Evolutionary conservation across 2,329 filamentous ascomycete species (phyloP), one percentile per base, ranked within the genome.

Genomic region (Pestalotiopsis sp.): DNA sequence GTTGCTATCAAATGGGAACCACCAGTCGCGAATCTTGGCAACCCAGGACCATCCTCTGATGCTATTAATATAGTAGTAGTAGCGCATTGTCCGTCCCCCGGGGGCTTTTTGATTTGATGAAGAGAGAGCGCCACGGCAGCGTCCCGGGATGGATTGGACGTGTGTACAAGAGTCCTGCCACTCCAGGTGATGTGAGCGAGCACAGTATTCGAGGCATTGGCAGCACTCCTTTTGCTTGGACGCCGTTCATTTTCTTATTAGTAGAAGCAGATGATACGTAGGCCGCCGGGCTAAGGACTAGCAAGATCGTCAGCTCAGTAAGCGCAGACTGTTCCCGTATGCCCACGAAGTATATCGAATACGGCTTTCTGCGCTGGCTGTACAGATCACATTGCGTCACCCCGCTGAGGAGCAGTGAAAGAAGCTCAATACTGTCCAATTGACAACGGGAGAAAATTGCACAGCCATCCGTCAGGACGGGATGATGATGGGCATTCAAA

Each of bases 1-100:
- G 57, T 59, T 17, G 45, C 57, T 23, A 12, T 59, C 27, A 36
- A 36, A 59, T 23, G 9, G 23, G 23, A 59, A 59, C 23, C 14
- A 39, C 17, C 17, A 62, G 17, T 20, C n/a, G 36, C 20, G 31
- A 27, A 23, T 59, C 20, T 36, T 36, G 59, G 59, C 59, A 38
- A 62, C 25, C n/a, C 56, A 62, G 25, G 59, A 17, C 13, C 25
- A n/a, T 62, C 59, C 59, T 62, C 27, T 14, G 59, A 38, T 62
- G 31, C 59, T 62, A 62, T 62, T 62, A 38, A 62, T 62, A 62
- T 20, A 62, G 59, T 39, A 4, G 31, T 39, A n/a, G 31, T 23
- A 36, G 27, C 23, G 25, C 27, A 27, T 59, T 11, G 23, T 27
- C 25, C 14, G 25, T 59, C 17, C 17, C 12, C 23, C 25, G 52